Percentiles rank a stretch among this genome's conserved stretches.
These are phyloP conservation scores for Polygonum aviculare DNA, from an alignment of 148 eudicot genomes.

Conservation along the genomic window DNA sequence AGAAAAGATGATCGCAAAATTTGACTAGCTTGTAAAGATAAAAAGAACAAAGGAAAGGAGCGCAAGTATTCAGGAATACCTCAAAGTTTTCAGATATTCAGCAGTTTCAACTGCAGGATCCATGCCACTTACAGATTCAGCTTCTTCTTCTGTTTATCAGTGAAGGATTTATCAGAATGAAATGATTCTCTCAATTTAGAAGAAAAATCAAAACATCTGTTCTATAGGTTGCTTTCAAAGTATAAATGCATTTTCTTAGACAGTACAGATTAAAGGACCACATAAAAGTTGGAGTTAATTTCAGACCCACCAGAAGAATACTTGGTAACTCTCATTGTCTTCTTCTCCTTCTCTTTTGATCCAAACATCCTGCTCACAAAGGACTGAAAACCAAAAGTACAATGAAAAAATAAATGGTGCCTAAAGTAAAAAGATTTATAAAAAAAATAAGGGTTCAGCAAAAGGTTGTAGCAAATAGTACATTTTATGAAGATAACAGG, in stretches of 20 bases:
- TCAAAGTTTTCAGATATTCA: slow-evolving; percentile 31
- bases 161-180: neutral
- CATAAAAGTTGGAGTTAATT: neutral
- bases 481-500: neutral
- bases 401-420: neutral
- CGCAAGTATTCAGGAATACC: slow-evolving; percentile 19
- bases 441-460: neutral
- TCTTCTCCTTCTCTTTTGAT: slow-evolving; percentile 22
- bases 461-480: neutral
- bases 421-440: neutral
- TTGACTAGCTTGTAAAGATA: no score
- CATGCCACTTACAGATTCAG: slow-evolving; percentile 16
- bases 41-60: neutral
- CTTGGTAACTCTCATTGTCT: slow-evolving; percentile 21
- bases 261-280: neutral
- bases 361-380: slow-evolving; percentile 38
- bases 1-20: neutral
- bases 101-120: slow-evolving; percentile 17
- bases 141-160: slow-evolving; percentile 2
- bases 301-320: slow-evolving; percentile 32
- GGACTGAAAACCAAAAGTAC: slow-evolving; percentile 25
- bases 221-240: no score
- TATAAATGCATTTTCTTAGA: neutral
- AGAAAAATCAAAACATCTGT: no score
- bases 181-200: neutral